phyloP scores from a whole-genome alignment of 345 rosid species.

The Eutrema japonicum region DNA sequence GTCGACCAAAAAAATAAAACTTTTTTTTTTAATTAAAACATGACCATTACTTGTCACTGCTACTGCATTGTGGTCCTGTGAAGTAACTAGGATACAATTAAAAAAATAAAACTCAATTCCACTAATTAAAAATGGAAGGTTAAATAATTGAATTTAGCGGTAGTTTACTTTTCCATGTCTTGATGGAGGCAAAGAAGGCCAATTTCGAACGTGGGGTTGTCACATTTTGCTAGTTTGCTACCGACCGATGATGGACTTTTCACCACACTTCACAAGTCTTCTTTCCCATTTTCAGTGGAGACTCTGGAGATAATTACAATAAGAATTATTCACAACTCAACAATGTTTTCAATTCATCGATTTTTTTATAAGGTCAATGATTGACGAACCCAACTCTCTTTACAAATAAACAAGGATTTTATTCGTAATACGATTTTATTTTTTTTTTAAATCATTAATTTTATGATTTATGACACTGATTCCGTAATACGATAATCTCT shows the following conservation, averaged over 20 bases:
- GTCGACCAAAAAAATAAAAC: too few relatives aligned
- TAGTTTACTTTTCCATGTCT: constrained; percentile 21
- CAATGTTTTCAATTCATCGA: neutral
- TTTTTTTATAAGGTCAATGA: neutral
- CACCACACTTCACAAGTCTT: constrained; percentile 5
- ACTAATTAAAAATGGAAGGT: neutral
- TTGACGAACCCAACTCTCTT: neutral
- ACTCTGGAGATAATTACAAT: constrained; percentile 1
- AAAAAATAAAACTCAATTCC: neutral
- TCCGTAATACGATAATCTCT: neutral
- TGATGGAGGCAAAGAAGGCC: constrained; percentile 12
- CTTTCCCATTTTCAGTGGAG: neutral
- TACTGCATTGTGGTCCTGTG: constrained; percentile 10
- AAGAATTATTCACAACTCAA: constrained; percentile 27
- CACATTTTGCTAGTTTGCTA: constrained; percentile 33
- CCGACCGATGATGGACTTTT: constrained; percentile 19
- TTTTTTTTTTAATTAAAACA: neutral
- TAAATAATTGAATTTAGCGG: constrained; percentile 1
- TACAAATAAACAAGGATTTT: neutral
- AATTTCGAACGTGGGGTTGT: constrained; percentile 33
- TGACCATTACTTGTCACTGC: constrained; percentile 27
- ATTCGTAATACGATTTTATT: neutral
- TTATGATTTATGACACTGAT: too few relatives aligned
- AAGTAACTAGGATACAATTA: neutral
- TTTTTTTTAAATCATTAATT: too few relatives aligned